phyloP scores from a whole-genome alignment of 495 filamentous ascomycete genomes.

The Xylaria castorea region DNA sequence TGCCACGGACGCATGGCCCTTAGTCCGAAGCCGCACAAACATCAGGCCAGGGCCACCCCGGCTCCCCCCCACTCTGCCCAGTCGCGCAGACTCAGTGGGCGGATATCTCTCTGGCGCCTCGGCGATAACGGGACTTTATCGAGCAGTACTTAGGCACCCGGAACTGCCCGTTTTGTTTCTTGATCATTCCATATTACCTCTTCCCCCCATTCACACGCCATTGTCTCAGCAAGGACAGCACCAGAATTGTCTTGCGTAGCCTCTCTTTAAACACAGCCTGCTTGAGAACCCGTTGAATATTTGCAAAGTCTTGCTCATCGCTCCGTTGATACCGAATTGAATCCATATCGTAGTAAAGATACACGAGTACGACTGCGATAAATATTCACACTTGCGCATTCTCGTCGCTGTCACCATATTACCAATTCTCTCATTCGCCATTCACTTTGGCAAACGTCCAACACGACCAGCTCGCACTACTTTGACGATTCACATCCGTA shows the following conservation, averaged over 20 bases:
- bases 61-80: not conserved
- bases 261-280: not conserved
- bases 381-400: conserved; percentile 16
- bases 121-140: conserved; percentile 22
- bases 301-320: not conserved
- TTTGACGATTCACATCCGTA: not conserved
- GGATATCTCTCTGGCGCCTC: conserved; percentile 9
- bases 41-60: conserved; percentile 21
- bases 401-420: not conserved
- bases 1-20: conserved; percentile 13
- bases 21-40: conserved; percentile 29
- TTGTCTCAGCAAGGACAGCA: not conserved
- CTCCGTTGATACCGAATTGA: not conserved
- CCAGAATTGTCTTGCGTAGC: not conserved
- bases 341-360: conserved; percentile 1
- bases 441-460: not conserved
- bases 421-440: conserved; percentile 11
- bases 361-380: conserved; percentile 11
- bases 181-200: conserved; percentile 1
- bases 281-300: conserved; percentile 9
- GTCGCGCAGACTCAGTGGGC: not conserved
- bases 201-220: not conserved
- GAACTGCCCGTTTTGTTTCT: conserved; percentile 14
- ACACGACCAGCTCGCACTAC: not conserved
- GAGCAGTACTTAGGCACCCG: conserved; percentile 25